These are phyloP conservation scores for Phytophthora ohioensis DNA, from an alignment of 352 stramenopile species.

Conservation along the genomic window DNA sequence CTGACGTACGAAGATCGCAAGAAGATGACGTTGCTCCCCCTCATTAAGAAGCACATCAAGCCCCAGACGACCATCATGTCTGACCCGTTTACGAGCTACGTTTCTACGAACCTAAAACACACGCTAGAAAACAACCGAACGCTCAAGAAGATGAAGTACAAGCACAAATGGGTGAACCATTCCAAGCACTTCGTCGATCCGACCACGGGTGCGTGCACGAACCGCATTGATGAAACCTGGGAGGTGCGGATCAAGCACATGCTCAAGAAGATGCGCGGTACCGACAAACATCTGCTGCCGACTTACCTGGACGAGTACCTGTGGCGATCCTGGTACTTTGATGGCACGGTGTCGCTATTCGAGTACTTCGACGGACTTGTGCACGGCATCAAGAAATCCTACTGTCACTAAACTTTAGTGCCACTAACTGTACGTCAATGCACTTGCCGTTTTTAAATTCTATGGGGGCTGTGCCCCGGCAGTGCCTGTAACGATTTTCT, in stretches of 20 bases:
- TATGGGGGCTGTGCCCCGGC: no score
- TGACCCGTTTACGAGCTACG: not conserved
- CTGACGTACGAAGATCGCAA: slow-evolving; percentile 6
- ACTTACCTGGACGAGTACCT: no score
- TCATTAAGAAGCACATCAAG: slow-evolving; percentile 11
- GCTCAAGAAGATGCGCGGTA: not conserved
- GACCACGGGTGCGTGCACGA: not conserved
- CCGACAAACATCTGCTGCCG: no score
- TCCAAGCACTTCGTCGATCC: slow-evolving; percentile 10
- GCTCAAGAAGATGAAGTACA: not conserved
- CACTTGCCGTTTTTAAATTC: no score
- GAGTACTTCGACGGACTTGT: no score
- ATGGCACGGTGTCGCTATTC: no score
- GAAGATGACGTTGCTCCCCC: not conserved
- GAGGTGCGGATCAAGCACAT: not conserved
- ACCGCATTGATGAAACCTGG: no score
- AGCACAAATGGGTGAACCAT: slow-evolving; percentile 3
- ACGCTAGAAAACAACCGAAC: not conserved
- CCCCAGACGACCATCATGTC: slow-evolving; percentile 1
- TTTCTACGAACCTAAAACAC: not conserved
- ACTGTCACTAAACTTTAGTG: no score
- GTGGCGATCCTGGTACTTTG: no score
- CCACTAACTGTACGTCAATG: no score
- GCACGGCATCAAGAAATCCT: no score
- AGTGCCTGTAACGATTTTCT: no score